A percentile compares a stretch with the other conserved stretches of the same genome.
These are phyloP conservation scores for Westerdykella sp. DNA, from an alignment of 2,329 filamentous ascomycete genomes.

Conservation along the genomic window DNA sequence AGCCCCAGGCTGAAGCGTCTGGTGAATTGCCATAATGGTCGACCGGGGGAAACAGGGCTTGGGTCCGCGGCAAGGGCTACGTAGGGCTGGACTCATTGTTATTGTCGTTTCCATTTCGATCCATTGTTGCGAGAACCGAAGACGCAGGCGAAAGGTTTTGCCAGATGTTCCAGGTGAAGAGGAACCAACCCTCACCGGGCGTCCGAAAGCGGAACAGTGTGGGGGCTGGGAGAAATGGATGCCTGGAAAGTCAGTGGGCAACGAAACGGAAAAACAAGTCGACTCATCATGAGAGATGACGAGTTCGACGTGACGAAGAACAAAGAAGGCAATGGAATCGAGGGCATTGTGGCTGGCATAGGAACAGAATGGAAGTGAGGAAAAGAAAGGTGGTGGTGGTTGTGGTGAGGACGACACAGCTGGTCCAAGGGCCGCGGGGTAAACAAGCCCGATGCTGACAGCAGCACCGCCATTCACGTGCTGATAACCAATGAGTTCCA, in stretches of 20 bases:
- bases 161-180: not conserved
- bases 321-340: constrained; percentile 2
- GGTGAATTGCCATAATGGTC: constrained; percentile 1
- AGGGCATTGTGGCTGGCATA: not conserved
- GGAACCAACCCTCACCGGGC: constrained; percentile 14
- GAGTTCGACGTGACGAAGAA: constrained; percentile 3
- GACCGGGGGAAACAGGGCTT: too few species aligned
- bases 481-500: not conserved
- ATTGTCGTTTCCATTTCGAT: too few species aligned
- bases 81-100: too few species aligned
- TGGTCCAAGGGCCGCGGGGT: not conserved
- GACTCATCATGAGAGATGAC: constrained; percentile 1
- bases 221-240: constrained; percentile 16
- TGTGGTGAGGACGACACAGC: too few species aligned
- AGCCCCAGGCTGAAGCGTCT: constrained; percentile 19
- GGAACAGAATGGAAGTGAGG: not conserved
- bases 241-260: constrained; percentile 11
- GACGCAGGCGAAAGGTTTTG: constrained; percentile 5
- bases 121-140: too few species aligned
- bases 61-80: too few species aligned
- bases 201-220: constrained; percentile 13
- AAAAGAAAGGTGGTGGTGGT: constrained; percentile 4
- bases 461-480: constrained; percentile 5
- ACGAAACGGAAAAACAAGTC: not conserved
- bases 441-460: too few species aligned